Base-by-base conservation (phyloP, 2,329 filamentous ascomycete genomes). In the Lachnellula occidentalis region DNA sequence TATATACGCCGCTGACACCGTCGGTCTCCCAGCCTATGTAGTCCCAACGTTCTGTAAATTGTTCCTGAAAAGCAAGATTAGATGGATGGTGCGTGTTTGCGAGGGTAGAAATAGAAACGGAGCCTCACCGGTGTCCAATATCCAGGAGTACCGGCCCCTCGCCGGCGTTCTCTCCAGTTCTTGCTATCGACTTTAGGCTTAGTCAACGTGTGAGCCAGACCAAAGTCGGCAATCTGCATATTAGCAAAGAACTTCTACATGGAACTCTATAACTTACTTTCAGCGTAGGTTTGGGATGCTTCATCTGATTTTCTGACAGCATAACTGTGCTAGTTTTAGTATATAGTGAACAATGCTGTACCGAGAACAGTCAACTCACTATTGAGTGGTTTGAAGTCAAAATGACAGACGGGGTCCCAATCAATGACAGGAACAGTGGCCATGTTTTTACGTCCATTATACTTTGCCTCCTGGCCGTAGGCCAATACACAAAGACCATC, bases 11-110 rank as follows among this genome's bases (percentile, higher is more conserved):
- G n/a, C 51, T 46, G 11, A 59, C 42, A 2, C 42, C 46, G 9
- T 14, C n/a, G 15, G 27, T 31, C 11, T 45, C 22, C 46, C 51
- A 58, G 17, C 53, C 37, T 7, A 21, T 24, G 39, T 45, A 50
- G 21, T 57, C 42, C 57, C 52, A 57, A 19, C 47, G 21, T 21
- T 48, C 37, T 2, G 54, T 43, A 22, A 55, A 57, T 53, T 57
- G 57, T 43, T 57, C 54, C 50, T 39, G n/a, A 15, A 15, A 39
- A 2, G 4, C 7, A 39, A 15, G 14, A 17, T 39, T 17, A 39
- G 36, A n/a, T 31, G 27, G 27, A 9, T 31, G 27, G 7, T 8
- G 1, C 27, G 27, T 9, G 27, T 31, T 31, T 31, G 27, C 2
- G 27, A 8, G 27, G 27, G 27, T 31, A 31, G 8, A 31, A 31